Percentiles rank a stretch among this genome's conserved stretches.
These are phyloP conservation scores for Pleurotus salmoneostramineus DNA, from an alignment of 768 basidiomycete genomes.

Conservation along the genomic window DNA sequence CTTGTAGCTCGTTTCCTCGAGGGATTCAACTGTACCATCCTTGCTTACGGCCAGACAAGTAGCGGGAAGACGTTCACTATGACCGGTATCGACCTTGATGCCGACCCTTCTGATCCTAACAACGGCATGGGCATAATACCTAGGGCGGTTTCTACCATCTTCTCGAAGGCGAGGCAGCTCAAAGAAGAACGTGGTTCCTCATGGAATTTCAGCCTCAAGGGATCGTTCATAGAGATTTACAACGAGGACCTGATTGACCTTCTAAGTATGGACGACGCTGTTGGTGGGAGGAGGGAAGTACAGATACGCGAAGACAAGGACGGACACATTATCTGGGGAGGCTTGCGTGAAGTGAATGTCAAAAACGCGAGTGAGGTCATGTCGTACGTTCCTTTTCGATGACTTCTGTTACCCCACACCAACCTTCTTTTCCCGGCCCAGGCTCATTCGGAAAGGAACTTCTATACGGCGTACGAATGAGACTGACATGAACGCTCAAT, in stretches of 20 bases:
- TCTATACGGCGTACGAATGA: conserved; percentile 92
- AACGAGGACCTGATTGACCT: conserved; percentile 99
- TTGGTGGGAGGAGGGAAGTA: conserved; percentile 74
- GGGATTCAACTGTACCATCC: conserved; percentile 96
- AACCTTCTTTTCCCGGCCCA: conserved; percentile 27
- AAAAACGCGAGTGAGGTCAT: conserved; percentile 85
- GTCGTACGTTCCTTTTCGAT: conserved; percentile 52
- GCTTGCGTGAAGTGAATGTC: conserved; percentile 90
- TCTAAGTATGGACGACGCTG: conserved; percentile 67
- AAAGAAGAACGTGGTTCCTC: conserved; percentile 70
- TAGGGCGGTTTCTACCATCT: conserved; percentile 87
- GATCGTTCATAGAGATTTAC: conserved; percentile 96
- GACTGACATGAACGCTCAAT: conserved; percentile 99
- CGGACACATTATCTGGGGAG: conserved; percentile 96
- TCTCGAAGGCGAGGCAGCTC: conserved; percentile 69
- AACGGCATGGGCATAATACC: conserved; percentile 96
- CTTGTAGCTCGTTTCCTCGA: conserved; percentile 85
- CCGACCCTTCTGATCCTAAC: conserved; percentile 75
- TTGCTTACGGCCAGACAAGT: conserved; percentile 97
- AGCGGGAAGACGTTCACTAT: conserved; percentile 98
- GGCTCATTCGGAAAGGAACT: conserved; percentile 85
- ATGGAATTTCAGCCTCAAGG: conserved; percentile 81
- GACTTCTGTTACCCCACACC: conserved; percentile 2
- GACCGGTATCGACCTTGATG: conserved; percentile 92
- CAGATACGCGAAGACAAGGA: conserved; percentile 97